Conservation (phyloP, 805 yeast genomes). For the Yarrowia osloensis region DNA sequence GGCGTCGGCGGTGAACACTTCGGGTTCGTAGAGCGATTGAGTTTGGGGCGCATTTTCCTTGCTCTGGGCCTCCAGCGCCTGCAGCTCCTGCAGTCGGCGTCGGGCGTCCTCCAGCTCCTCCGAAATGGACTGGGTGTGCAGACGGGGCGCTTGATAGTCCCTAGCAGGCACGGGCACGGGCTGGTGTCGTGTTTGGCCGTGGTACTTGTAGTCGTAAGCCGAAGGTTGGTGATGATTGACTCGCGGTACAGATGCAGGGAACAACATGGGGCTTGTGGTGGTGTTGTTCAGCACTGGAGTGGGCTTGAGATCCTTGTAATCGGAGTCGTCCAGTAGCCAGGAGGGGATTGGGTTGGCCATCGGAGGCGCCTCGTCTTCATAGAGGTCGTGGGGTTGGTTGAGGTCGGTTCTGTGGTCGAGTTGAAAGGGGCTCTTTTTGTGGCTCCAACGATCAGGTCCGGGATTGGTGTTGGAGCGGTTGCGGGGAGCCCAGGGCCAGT, state of each 20-base stretch:
- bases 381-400: neutral
- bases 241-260: neutral
- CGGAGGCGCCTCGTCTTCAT: neutral
- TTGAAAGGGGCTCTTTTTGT: constrained; percentile 15
- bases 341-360: constrained; percentile 9
- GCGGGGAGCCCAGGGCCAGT: constrained; percentile 16
- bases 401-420: neutral
- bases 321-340: constrained; percentile 9
- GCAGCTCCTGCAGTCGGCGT: constrained; percentile 1
- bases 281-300: neutral
- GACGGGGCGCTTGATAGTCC: neutral
- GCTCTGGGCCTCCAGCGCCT: neutral
- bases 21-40: constrained; percentile 6
- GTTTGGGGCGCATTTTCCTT: constrained; percentile 6
- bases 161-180: neutral
- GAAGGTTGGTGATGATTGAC: neutral
- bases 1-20: constrained; percentile 13
- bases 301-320: constrained; percentile 3
- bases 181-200: neutral
- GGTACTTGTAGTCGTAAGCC: neutral
- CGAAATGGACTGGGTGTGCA: neutral
- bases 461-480: constrained; percentile 1
- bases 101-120: constrained; percentile 4
- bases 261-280: neutral
- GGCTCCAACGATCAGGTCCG: neutral